Evolutionary conservation across 2,329 filamentous ascomycete genomes (phyloP), one percentile per base, ranked within the genome.

Genomic region (Pezizomycotina sp.): DNA sequence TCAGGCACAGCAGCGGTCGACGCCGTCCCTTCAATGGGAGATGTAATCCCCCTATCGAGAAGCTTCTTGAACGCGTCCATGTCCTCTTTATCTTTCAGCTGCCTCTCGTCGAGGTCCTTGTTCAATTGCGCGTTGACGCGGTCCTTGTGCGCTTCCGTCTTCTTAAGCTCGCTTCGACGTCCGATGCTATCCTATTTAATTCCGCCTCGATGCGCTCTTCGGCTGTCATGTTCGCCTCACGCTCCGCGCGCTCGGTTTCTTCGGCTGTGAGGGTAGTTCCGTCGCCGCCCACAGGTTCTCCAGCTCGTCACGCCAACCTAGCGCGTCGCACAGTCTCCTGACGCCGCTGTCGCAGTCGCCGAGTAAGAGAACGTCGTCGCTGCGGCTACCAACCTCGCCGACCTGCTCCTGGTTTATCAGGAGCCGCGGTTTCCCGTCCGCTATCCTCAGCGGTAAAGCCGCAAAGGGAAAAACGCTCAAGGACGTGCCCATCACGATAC

Each of bases 391-490:
- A 22, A 98, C 55, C 13, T 70, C 70, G 0, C 89, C 86, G 0
- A 92, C 89, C 22, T 62, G 62, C 56, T 93, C 80, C 58, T 76
- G 67, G 55, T 98, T 98, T 56, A 98, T 79, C 13, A 98, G 63
- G 2, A 98, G 60, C 6, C 89, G 69, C 1, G 86, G 89, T 3
- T 68, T 69, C 1, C 62, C 63, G 1, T 73, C 64, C 2, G 55
- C 52, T 14, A 72, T 74, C 47, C 76, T 60, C 9, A 66, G 60
- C 0, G 86, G 84, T 31, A 95, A 61, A 29, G 72, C 72, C 1
- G 86, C 82, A 55, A 98, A 98, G 0, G 89, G 89, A 45, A 84
- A 79, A 2, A 95, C 86, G 0, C 65, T 71, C 41, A 95, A 59
- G 51, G 82, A 92, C 0, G 86, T 93, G 2, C 89, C 89, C 62